These are phyloP conservation scores for Borealophlyctis nickersoniae DNA, from an alignment of 192 early-diverging fungal species.

Conservation along the genomic window DNA sequence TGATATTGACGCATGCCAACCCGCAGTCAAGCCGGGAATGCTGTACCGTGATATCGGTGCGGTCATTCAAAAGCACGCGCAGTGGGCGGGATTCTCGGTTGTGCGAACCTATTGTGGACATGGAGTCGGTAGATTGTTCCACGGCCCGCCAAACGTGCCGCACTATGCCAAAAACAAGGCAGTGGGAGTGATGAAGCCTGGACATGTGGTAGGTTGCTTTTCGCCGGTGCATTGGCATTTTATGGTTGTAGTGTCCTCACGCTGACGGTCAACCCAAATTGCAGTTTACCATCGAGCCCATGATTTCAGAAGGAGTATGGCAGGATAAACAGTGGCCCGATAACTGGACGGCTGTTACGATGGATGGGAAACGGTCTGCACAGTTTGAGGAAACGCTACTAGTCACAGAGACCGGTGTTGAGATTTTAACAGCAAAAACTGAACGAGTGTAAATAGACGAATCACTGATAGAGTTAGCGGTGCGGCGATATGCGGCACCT, in stretches of 20 bases:
- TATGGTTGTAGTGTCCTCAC: constrained; percentile 20
- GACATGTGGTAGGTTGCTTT: constrained; percentile 58
- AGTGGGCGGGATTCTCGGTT: constrained; percentile 81
- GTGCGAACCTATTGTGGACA: constrained; percentile 92
- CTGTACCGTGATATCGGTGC: constrained; percentile 91
- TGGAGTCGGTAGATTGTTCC: constrained; percentile 85
- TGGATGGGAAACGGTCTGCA: constrained; percentile 90
- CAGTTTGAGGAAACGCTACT: constrained; percentile 97
- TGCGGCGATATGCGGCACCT: too few relatives aligned
- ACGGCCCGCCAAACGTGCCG: constrained; percentile 84
- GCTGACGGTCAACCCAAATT: background rate
- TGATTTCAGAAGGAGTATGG: constrained; percentile 86
- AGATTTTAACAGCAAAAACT: constrained; percentile 65
- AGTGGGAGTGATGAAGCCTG: constrained; percentile 91
- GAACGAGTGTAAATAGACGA: too few relatives aligned
- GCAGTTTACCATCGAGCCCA: constrained; percentile 97
- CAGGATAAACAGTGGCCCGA: constrained; percentile 53
- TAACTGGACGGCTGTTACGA: constrained; percentile 84
- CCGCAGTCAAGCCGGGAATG: constrained; percentile 81
- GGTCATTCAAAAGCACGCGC: constrained; percentile 83
- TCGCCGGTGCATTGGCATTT: constrained; percentile 9
- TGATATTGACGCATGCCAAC: too few relatives aligned
- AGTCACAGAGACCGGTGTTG: constrained; percentile 88
- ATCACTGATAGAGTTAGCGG: too few relatives aligned
- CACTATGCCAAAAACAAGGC: constrained; percentile 98